Conservation (phyloP, 202 grass and related monocot species). For the Zoysia matrella region DNA sequence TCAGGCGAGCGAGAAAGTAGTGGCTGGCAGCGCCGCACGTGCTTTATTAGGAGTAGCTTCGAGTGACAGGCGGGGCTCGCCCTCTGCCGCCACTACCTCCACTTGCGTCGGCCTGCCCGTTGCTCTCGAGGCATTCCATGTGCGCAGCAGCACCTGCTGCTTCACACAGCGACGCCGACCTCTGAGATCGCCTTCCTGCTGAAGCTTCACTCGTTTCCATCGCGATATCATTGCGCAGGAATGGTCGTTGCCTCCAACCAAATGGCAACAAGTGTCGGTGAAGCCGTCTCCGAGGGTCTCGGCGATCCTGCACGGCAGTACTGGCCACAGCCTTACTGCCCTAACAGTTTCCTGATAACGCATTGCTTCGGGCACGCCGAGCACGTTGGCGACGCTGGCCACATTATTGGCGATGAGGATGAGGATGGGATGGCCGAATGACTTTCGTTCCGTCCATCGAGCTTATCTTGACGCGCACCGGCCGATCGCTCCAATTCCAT, state of each 20-base stretch:
- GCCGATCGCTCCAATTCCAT: not conserved
- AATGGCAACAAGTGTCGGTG: slow-evolving; percentile 23
- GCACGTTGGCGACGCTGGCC: not conserved
- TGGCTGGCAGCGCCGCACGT: slow-evolving; percentile 15
- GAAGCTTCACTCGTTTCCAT: not conserved
- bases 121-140: slow-evolving; percentile 40
- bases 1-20: not conserved
- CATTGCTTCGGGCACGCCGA: slow-evolving; percentile 1
- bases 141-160: not conserved
- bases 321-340: not conserved
- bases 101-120: slow-evolving; percentile 10
- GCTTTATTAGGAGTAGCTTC: not conserved
- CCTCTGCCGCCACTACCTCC: slow-evolving; percentile 5
- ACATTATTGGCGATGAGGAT: slow-evolving; percentile 19
- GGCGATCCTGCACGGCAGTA: not conserved
- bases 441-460: slow-evolving; percentile 28
- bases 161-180: not conserved
- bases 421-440: slow-evolving; percentile 32
- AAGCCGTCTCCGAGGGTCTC: not conserved
- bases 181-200: not conserved
- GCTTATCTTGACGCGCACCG: slow-evolving; percentile 19
- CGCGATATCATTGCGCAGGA: not conserved
- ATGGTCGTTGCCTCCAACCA: slow-evolving; percentile 3
- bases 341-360: slow-evolving; percentile 37
- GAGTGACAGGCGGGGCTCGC: not conserved